Percentiles rank a stretch among this genome's conserved stretches.
These are phyloP conservation scores for Kodamaea fungicola DNA, from an alignment of 1,139 yeast genomes.

Conservation along the genomic window DNA sequence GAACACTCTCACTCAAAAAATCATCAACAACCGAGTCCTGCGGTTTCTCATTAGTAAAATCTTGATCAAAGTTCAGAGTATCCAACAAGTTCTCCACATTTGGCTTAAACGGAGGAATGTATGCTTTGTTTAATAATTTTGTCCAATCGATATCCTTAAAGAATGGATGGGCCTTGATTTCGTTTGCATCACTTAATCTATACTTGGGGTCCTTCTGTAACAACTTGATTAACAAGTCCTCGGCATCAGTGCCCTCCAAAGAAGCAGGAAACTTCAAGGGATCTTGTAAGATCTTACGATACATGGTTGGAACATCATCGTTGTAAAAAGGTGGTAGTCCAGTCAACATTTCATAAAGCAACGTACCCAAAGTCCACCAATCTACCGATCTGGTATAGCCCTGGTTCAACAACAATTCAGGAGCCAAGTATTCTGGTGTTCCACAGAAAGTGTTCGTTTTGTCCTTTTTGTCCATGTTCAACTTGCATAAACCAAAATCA, in stretches of 20 bases:
- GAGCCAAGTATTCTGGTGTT: slow-evolving; percentile 94
- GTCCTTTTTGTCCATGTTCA: slow-evolving; percentile 85
- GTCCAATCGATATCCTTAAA: slow-evolving; percentile 92
- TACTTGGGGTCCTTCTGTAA: slow-evolving; percentile 81
- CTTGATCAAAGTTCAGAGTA: slow-evolving; percentile 89
- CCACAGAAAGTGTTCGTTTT: slow-evolving; percentile 96
- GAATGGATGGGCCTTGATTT: slow-evolving; percentile 81
- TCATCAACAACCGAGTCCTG: slow-evolving; percentile 95
- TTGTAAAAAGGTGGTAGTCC: slow-evolving; percentile 90
- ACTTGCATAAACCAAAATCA: slow-evolving; percentile 93
- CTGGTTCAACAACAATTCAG: slow-evolving; percentile 84
- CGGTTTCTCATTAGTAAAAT: slow-evolving; percentile 90
- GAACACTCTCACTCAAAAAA: slow-evolving; percentile 83
- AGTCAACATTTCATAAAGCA: slow-evolving; percentile 92
- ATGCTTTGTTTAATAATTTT: slow-evolving; percentile 78
- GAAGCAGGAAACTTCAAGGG: slow-evolving; percentile 86
- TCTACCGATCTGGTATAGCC: slow-evolving; percentile 96
- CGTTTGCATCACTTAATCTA: slow-evolving; percentile 80
- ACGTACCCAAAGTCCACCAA: slow-evolving; percentile 96
- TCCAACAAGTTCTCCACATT: slow-evolving; percentile 83
- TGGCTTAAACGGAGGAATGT: slow-evolving; percentile 95
- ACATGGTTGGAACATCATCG: slow-evolving; percentile 92
- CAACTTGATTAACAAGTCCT: slow-evolving; percentile 71
- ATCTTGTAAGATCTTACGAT: slow-evolving; percentile 84
- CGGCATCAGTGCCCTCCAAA: slow-evolving; percentile 80